These are phyloP conservation scores for Apiotrichum laibachii DNA, from an alignment of 1,284 basidiomycete genomes.

Conservation along the genomic window DNA sequence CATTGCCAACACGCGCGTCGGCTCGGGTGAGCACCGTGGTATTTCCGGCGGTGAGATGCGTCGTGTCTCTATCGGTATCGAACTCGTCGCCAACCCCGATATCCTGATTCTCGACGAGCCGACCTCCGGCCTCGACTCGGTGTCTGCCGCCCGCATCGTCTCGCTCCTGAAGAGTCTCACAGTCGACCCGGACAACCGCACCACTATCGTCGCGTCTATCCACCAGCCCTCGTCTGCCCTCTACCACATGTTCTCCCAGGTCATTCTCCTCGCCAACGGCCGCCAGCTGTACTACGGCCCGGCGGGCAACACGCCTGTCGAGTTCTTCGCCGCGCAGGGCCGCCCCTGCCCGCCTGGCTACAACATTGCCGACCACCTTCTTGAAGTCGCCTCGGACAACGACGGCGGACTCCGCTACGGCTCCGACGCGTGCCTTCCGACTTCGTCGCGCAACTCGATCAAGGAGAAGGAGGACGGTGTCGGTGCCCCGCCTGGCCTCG, in stretches of 20 bases:
- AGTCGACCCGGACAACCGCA: conserved; percentile 64
- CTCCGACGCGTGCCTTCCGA: background rate
- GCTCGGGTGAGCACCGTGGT: conserved; percentile 61
- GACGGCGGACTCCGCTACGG: conserved; percentile 50
- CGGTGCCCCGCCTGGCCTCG: background rate
- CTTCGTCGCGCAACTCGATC: background rate
- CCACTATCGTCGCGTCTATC: conserved; percentile 78
- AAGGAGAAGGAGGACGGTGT: background rate
- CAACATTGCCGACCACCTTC: conserved; percentile 83
- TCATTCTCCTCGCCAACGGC: conserved; percentile 73
- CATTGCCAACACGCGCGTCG: conserved; percentile 71
- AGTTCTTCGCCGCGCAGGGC: conserved; percentile 60
- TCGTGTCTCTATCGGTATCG: conserved; percentile 67
- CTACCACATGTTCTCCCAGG: conserved; percentile 77
- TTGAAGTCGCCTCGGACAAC: conserved; percentile 72
- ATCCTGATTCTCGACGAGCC: conserved; percentile 66
- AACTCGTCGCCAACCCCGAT: conserved; percentile 63
- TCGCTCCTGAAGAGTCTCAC: conserved; percentile 71
- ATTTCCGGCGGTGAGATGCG: conserved; percentile 70
- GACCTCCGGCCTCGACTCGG: conserved; percentile 72
- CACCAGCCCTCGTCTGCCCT: conserved; percentile 81
- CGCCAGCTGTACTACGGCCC: conserved; percentile 75
- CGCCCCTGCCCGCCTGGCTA: conserved; percentile 64
- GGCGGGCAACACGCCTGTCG: conserved; percentile 64
- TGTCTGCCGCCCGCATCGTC: conserved; percentile 76